Conservation (phyloP, 139 green algal species). For the Chlorella sp. region DNA sequence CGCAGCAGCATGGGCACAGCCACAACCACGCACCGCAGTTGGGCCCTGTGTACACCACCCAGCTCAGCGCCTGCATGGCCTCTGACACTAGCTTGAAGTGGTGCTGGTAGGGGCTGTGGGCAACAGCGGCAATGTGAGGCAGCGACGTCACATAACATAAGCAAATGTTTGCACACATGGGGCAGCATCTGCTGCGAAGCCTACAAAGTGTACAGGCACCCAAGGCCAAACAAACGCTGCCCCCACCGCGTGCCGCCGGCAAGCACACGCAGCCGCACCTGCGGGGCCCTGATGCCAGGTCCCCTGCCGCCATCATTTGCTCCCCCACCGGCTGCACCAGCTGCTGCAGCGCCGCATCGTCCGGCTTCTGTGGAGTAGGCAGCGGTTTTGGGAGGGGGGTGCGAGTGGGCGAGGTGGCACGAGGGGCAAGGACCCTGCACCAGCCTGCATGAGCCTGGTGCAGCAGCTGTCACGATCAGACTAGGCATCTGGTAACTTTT, state of each 20-base stretch:
- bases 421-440: no score
- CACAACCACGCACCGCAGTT: constrained; percentile 65
- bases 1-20: no score
- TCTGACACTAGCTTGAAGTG: constrained; percentile 83
- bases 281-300: constrained; percentile 65
- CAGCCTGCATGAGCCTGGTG: no score
- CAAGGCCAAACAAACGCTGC: no score
- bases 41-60: constrained; percentile 87
- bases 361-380: constrained; percentile 50
- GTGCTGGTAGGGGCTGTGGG: constrained; percentile 56
- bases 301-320: constrained; percentile 64
- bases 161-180: no score
- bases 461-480: no score
- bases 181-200: no score
- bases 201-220: no score
- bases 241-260: not conserved
- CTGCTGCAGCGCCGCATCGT: constrained; percentile 63
- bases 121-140: no score
- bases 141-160: no score
- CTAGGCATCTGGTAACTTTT: no score
- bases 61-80: constrained; percentile 75
- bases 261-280: constrained; percentile 7
- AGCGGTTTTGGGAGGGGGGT: not conserved
- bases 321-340: constrained; percentile 76
- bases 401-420: not conserved